These are phyloP conservation scores for Mycena belliarum DNA, from an alignment of 768 basidiomycete genomes.

Conservation along the genomic window DNA sequence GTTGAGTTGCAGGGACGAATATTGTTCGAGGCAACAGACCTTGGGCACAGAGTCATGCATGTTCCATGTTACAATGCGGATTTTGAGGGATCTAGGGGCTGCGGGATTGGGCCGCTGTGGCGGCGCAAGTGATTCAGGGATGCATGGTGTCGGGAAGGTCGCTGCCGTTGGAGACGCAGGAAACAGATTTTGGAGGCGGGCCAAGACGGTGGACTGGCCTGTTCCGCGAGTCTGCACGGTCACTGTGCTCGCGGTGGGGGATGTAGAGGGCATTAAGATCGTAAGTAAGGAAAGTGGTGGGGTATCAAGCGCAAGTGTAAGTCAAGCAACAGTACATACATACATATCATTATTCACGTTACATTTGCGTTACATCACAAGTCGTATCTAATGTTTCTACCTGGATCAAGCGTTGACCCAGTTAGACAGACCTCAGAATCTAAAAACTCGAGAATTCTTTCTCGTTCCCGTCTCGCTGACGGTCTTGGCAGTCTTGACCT, in stretches of 20 bases:
- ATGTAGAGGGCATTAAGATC: slow-evolving; percentile 8
- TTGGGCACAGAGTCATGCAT: slow-evolving; percentile 85
- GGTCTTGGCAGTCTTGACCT: slow-evolving; percentile 5
- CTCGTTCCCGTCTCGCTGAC: neutral
- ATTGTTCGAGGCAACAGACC: slow-evolving; percentile 37
- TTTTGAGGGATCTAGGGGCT: slow-evolving; percentile 54
- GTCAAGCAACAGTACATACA: too few relatives aligned
- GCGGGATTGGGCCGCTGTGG: slow-evolving; percentile 27
- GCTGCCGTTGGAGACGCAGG: slow-evolving; percentile 36
- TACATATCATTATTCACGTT: too few relatives aligned
- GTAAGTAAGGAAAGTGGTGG: neutral
- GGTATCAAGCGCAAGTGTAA: too few relatives aligned
- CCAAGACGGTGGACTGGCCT: slow-evolving; percentile 40
- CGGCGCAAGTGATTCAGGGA: slow-evolving; percentile 25
- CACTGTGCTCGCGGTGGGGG: slow-evolving; percentile 6
- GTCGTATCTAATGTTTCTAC: too few relatives aligned
- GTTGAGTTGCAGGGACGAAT: too few relatives aligned
- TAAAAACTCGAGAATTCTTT: slow-evolving; percentile 14
- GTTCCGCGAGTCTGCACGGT: slow-evolving; percentile 19
- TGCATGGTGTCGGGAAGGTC: slow-evolving; percentile 24
- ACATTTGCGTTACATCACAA: too few relatives aligned
- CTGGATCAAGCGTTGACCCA: too few relatives aligned
- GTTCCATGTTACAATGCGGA: slow-evolving; percentile 78
- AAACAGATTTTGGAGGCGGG: slow-evolving; percentile 55
- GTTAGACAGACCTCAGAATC: neutral